Evolutionary conservation across 345 rosid species (phyloP).

Genomic region (Populus deltoides): DNA sequence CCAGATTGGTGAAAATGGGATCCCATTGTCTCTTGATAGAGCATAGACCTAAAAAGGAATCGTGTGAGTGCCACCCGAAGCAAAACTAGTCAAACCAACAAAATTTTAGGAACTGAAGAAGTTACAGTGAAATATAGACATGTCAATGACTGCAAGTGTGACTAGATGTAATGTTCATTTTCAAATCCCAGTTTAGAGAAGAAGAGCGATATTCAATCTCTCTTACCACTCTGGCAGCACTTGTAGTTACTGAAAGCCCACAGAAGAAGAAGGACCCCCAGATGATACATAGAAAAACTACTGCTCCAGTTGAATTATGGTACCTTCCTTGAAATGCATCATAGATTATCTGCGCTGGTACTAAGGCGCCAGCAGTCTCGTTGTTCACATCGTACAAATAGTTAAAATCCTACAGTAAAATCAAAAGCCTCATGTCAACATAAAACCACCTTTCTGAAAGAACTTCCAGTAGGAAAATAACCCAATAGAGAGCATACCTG

Average conservation of each 20-base stretch:
- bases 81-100: too few species aligned
- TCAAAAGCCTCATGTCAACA: too few species aligned
- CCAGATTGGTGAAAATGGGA: conserved; percentile 56
- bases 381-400: conserved; percentile 50
- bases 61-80: too few species aligned
- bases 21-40: conserved; percentile 56
- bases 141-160: too few species aligned
- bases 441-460: too few species aligned
- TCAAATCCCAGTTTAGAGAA: too few species aligned
- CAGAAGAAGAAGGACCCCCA: conserved; percentile 73
- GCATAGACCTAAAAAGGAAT: conserved; percentile 43
- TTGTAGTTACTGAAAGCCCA: conserved; percentile 60
- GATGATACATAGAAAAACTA: conserved; percentile 47
- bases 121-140: too few species aligned
- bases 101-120: too few species aligned
- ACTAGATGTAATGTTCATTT: background rate
- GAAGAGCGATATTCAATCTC: background rate
- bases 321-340: conserved; percentile 72
- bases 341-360: conserved; percentile 62
- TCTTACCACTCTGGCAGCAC: conserved; percentile 64
- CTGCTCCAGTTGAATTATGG: conserved; percentile 47
- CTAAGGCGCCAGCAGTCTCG: conserved; percentile 57
- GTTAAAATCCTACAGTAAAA: conserved; percentile 35
- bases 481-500: conserved; percentile 26
- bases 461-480: too few species aligned